These are phyloP conservation scores for Picea abies DNA, from an alignment of 83 land plant species.

Conservation along the genomic window DNA sequence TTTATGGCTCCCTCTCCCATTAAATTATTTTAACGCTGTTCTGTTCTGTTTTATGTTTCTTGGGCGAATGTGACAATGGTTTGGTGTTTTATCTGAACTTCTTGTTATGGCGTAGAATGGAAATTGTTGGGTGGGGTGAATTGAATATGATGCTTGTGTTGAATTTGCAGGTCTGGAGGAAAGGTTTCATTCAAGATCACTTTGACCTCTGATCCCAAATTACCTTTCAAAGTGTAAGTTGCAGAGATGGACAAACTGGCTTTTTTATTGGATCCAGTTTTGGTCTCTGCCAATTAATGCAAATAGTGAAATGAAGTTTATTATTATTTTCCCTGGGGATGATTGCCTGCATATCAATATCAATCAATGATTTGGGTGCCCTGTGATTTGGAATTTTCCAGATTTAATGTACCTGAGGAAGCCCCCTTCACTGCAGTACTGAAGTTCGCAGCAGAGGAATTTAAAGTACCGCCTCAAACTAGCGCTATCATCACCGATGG, in stretches of 20 bases:
- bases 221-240: conserved; percentile 96
- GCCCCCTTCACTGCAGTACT: conserved; percentile 98
- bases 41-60: no score
- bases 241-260: conserved; percentile 1
- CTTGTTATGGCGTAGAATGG: no score
- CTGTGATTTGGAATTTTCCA: conserved; percentile 23
- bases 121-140: no score
- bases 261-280: neutral
- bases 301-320: neutral
- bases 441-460: conserved; percentile 97
- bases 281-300: neutral
- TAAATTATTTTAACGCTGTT: no score
- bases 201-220: conserved; percentile 98
- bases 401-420: conserved; percentile 95
- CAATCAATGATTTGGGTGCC: neutral
- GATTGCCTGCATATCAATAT: neutral
- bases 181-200: conserved; percentile 97
- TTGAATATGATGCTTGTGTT: no score
- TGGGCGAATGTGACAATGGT: no score
- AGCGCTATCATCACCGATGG: conserved; percentile 99
- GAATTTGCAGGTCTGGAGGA: conserved; percentile 59
- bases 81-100: no score
- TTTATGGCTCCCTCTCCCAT: no score
- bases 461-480: conserved; percentile 98
- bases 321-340: neutral